Percentiles rank a stretch among this genome's conserved stretches.
Conservation (phyloP, 768 basidiomycete species). For the Hericium erinaceus region DNA sequence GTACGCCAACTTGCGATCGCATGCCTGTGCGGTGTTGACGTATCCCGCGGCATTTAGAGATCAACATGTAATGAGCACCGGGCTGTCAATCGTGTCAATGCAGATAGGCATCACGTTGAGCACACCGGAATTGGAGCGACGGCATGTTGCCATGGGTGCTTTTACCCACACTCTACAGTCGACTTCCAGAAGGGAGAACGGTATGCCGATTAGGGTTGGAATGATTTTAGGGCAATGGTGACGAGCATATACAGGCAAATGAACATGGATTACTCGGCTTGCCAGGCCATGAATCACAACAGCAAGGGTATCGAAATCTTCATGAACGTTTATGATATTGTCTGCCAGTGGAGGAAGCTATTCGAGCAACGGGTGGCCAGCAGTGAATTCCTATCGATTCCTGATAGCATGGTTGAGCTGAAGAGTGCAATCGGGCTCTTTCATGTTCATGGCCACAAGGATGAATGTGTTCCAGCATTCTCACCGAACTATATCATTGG, state of each 20-base stretch:
- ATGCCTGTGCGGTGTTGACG: not conserved
- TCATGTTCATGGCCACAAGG: constrained; percentile 23
- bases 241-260: not conserved
- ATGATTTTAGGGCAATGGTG: not conserved
- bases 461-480: constrained; percentile 18
- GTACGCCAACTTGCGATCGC: not conserved
- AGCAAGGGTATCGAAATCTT: not conserved
- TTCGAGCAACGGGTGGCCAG: not conserved
- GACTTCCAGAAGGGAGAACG: not conserved
- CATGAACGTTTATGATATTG: constrained; percentile 4
- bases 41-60: not conserved
- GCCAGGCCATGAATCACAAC: constrained; percentile 12
- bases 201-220: not conserved
- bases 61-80: not conserved
- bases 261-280: constrained; percentile 20
- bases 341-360: constrained; percentile 9
- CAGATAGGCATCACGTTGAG: not conserved
- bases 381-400: not conserved
- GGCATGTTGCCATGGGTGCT: not conserved
- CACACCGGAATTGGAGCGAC: not conserved
- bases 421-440: constrained; percentile 19
- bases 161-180: not conserved
- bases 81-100: not conserved
- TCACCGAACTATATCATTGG: constrained; percentile 21
- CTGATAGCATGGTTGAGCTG: not conserved